Conservation (phyloP, 2,329 filamentous ascomycete genomes). For the Ophiostoma fasciatum region DNA sequence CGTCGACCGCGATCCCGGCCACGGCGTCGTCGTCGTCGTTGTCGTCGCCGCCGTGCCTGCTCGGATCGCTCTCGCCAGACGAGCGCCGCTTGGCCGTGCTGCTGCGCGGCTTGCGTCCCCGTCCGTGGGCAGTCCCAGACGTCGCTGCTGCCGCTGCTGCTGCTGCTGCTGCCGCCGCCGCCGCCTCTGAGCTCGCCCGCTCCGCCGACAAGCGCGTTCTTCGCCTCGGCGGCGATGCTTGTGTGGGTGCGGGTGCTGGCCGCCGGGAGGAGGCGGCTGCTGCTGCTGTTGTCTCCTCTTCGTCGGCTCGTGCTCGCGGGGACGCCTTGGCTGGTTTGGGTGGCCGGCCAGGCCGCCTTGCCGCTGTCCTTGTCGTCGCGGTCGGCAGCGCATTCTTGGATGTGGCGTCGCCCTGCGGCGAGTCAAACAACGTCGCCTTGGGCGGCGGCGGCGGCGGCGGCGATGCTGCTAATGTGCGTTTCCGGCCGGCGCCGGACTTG, state of each 20-base stretch:
- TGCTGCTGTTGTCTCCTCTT: not conserved
- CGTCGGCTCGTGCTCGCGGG: not conserved
- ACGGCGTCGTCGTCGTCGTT: constrained; percentile 14
- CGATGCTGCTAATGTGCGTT: constrained; percentile 16
- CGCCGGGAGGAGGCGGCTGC: not conserved
- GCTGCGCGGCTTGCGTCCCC: constrained; percentile 29
- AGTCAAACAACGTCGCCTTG: not conserved
- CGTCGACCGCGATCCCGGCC: constrained; percentile 7
- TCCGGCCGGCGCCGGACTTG: constrained; percentile 20
- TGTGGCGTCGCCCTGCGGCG: too few relatives aligned
- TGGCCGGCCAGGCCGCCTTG: constrained; percentile 6
- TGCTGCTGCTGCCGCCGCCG: not conserved
- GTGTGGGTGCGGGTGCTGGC: constrained; percentile 1
- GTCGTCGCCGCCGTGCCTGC: not conserved
- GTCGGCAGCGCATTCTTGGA: not conserved
- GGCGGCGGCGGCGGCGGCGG: constrained; percentile 3
- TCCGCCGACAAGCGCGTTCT: constrained; percentile 16
- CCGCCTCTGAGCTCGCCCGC: constrained; percentile 18
- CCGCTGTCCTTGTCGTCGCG: not conserved
- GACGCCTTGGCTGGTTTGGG: constrained; percentile 5
- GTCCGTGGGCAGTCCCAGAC: constrained; percentile 16
- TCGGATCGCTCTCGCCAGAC: constrained; percentile 9
- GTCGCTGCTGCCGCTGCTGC: constrained; percentile 2
- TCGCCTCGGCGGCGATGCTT: constrained; percentile 3
- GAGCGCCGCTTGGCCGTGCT: constrained; percentile 13